Evolutionary conservation across 208 protist species (phyloP).

Genomic region (Acanthamoeba royreba): DNA sequence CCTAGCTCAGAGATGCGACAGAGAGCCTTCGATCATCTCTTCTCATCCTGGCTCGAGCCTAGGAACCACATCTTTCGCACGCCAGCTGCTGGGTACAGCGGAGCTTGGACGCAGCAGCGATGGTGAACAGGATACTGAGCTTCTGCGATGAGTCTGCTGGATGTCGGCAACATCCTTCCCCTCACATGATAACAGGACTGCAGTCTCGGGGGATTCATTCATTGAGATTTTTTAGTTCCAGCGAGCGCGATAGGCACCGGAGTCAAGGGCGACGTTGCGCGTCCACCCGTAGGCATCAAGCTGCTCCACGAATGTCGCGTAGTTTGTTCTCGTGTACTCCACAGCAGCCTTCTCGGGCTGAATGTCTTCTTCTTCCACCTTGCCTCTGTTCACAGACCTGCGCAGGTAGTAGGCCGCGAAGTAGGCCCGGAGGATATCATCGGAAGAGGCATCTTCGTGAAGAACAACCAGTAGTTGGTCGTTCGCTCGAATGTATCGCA

Average conservation of each 20-base stretch:
- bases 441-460: neutral
- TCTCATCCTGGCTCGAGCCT: neutral
- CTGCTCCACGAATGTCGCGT: neutral
- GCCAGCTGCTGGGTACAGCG: no score
- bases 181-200: no score
- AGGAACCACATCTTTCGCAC: no score
- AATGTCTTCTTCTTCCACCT: neutral
- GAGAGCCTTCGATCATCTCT: neutral
- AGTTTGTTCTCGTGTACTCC: neutral
- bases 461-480: neutral
- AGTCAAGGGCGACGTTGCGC: neutral
- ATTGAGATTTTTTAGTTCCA: no score
- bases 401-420: neutral
- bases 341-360: neutral
- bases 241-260: neutral
- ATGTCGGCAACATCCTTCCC: no score
- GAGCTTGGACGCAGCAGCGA: no score
- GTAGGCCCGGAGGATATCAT: neutral
- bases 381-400: neutral
- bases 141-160: no score
- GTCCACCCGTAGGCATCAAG: neutral
- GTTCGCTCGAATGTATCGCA: neutral
- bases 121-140: no score
- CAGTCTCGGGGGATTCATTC: no score
- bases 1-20: neutral